phyloP scores from a whole-genome alignment of 2,329 filamentous ascomycete species.

The Microthyrium microscopicum region DNA sequence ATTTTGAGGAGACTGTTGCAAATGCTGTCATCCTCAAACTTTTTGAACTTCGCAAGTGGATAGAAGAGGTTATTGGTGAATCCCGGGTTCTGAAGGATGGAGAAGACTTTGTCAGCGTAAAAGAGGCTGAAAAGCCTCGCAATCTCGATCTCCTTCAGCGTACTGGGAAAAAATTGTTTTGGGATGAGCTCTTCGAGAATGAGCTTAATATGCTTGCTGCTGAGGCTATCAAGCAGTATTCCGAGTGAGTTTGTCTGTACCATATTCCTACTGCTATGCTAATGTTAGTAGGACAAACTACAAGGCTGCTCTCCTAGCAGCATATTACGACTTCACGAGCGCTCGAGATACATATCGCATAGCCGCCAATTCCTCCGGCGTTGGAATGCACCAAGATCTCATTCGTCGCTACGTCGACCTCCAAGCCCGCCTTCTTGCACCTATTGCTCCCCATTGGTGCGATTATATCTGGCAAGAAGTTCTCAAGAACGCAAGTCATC shows the following conservation, averaged over 20 bases:
- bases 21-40: slow-evolving; percentile 82
- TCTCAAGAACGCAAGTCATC: slow-evolving; percentile 42
- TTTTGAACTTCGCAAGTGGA: slow-evolving; percentile 72
- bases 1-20: slow-evolving; percentile 90
- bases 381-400: slow-evolving; percentile 75
- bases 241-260: slow-evolving; percentile 30
- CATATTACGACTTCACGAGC: slow-evolving; percentile 78
- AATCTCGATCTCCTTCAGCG: slow-evolving; percentile 48
- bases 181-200: slow-evolving; percentile 82
- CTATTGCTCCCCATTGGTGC: slow-evolving; percentile 82
- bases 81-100: slow-evolving; percentile 26
- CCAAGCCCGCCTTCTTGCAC: slow-evolving; percentile 65
- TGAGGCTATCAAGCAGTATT: slow-evolving; percentile 65
- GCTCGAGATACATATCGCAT: slow-evolving; percentile 86
- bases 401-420: slow-evolving; percentile 69
- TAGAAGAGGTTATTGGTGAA: slow-evolving; percentile 65
- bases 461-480: slow-evolving; percentile 93
- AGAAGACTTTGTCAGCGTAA: slow-evolving; percentile 25
- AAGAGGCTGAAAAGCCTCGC: slow-evolving; percentile 27
- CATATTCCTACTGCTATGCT: slow-evolving; percentile 8
- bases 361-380: slow-evolving; percentile 54
- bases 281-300: slow-evolving; percentile 16
- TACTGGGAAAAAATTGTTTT: slow-evolving; percentile 58
- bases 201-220: slow-evolving; percentile 75
- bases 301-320: slow-evolving; percentile 31